A percentile compares a stretch with the other conserved stretches of the same genome.
Conservation (phyloP, 2,329 filamentous ascomycete species). For the Talaromyces marneffei region DNA sequence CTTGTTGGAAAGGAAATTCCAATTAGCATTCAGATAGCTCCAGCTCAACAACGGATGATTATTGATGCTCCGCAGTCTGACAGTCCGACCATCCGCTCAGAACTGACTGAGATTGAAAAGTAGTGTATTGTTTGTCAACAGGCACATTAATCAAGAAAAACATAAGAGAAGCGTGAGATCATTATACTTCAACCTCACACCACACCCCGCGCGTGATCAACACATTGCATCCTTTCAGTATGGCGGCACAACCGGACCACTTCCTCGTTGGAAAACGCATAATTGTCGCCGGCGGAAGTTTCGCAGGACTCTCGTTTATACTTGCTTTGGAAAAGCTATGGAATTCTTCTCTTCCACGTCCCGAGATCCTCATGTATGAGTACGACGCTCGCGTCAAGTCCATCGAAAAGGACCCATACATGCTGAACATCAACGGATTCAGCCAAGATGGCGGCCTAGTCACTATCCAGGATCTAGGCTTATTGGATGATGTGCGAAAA, state of each 20-base stretch:
- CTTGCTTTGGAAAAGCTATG: conserved; percentile 38
- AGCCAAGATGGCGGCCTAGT: conserved; percentile 5
- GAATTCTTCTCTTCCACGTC: conserved; percentile 23
- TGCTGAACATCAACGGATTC: conserved; percentile 5
- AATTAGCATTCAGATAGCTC: neutral
- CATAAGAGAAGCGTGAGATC: neutral
- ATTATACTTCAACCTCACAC: neutral
- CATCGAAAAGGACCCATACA: conserved; percentile 4
- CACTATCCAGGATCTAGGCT: neutral
- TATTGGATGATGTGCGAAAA: neutral
- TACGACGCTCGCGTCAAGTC: neutral
- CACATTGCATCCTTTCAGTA: neutral
- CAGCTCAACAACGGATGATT: neutral
- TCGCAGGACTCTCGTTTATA: conserved; percentile 41
- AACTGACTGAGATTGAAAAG: neutral
- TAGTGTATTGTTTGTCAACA: neutral
- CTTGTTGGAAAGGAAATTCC: neutral
- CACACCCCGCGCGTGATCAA: neutral
- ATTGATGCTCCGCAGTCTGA: neutral
- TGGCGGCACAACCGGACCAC: neutral
- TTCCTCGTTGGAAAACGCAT: conserved; percentile 35
- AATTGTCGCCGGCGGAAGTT: conserved; percentile 40
- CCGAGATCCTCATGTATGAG: conserved; percentile 24
- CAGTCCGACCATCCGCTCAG: neutral
- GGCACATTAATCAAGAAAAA: neutral